Evolutionary conservation across 2,329 filamentous ascomycete species (phyloP), one percentile per base, ranked within the genome.

Genomic region (Phaeomoniella chlamydospora): DNA sequence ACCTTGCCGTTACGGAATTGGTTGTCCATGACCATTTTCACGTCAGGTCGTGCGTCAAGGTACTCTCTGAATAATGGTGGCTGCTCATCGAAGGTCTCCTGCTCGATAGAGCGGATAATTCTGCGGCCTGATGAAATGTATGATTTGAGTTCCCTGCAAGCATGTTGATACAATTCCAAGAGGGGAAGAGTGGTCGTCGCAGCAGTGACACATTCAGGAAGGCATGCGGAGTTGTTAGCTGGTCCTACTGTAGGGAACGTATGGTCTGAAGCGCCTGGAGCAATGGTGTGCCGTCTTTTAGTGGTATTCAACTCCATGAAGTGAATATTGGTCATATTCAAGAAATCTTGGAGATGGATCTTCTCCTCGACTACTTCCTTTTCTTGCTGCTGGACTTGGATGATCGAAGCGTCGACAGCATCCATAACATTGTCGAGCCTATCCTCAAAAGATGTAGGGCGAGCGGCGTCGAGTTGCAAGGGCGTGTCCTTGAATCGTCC

Each of bases 301-400:
- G 87, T 94, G 0, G 88, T 94, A n/a, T 80, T 94, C 34, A 98
- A 67, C 53, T 98, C 90, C 82, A 98, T 94, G 61, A 98, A 98
- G 37, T 87, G 83, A 49, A 98, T 94, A 40, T 84, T 92, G 2
- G 88, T 94, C 75, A 94, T 77, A 43, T 92, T 84, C 31, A 98
- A 63, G 58, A 98, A 98, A 36, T 94, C 82, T 47, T 94, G 85
- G 3, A 98, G 67, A 32, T 87, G 80, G 37, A 94, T 86, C 15
- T 65, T 65, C n/a, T 74, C 68, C 4, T 61, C 55, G 35, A 65
- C 58, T 15, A 61, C 47, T 31, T 68, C 57, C 2, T 49, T 50
- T 39, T 65, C 52, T 34, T 59, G 49, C 10, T 36, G 34, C 34
- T 26, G 15, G 15, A 18, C 34, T 29, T 29, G 34, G 5, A 18